phyloP scores from a whole-genome alignment of 768 basidiomycete species.

The Gloeopeniophorella convolvens region DNA sequence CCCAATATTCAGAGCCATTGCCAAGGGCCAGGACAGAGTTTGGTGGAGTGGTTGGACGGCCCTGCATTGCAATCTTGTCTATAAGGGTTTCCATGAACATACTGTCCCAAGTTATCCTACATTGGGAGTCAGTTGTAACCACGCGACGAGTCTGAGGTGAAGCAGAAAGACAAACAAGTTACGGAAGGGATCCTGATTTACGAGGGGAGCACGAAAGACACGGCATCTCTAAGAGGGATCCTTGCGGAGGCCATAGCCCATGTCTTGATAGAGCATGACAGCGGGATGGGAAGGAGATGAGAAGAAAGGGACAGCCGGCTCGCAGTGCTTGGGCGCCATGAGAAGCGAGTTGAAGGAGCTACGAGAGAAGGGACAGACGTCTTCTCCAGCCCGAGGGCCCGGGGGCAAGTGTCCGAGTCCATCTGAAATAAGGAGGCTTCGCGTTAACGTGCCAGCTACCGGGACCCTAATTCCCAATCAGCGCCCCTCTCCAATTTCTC shows the following conservation, averaged over 20 bases:
- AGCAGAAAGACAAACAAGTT: slow-evolving; percentile 9
- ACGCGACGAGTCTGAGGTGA: no score
- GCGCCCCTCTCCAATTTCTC: not conserved
- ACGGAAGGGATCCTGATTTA: slow-evolving; percentile 1
- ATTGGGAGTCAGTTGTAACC: slow-evolving; percentile 11
- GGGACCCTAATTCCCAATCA: not conserved
- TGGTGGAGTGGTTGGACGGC: slow-evolving; percentile 46
- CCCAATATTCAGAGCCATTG: slow-evolving; percentile 68
- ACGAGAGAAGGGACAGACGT: no score
- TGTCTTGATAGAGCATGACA: not conserved
- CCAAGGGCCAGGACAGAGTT: slow-evolving; percentile 57
- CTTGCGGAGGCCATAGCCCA: slow-evolving; percentile 2
- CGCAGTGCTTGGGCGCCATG: no score
- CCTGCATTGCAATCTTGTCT: slow-evolving; percentile 47
- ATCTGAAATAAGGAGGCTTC: no score
- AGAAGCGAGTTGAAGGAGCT: no score
- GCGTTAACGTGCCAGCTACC: not conserved
- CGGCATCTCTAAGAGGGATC: not conserved
- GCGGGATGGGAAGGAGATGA: not conserved
- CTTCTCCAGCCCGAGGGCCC: no score
- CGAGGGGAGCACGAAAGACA: slow-evolving; percentile 3
- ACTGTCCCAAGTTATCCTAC: slow-evolving; percentile 66
- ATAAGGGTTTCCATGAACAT: slow-evolving; percentile 51
- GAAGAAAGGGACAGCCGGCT: no score
- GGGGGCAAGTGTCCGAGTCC: no score